These are phyloP conservation scores for Calamus simplicifolius DNA, from an alignment of 176 grass and related monocot genomes.

Conservation along the genomic window DNA sequence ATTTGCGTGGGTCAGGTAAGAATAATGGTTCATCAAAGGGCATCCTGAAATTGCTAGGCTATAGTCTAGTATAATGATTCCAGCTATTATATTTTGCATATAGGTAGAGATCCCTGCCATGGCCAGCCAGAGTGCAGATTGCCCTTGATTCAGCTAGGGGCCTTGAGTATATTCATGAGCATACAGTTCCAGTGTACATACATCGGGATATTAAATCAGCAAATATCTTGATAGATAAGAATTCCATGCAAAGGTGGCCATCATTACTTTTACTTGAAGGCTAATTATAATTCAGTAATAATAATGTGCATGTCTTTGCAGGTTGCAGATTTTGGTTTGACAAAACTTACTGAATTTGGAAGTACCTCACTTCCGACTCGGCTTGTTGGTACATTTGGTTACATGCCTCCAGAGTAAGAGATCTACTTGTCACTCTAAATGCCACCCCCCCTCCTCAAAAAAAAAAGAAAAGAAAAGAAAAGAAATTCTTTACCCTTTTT, in stretches of 20 bases:
- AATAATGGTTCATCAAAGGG: not conserved
- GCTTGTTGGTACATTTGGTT: constrained; percentile 96
- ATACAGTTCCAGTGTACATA: constrained; percentile 94
- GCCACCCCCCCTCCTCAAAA: not conserved
- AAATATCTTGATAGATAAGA: constrained; percentile 98
- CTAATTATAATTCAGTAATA: constrained; percentile 12
- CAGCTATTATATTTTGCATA: constrained; percentile 6
- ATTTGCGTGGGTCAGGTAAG: constrained; percentile 72
- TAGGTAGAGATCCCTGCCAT: constrained; percentile 64
- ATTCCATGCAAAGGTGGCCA: constrained; percentile 64
- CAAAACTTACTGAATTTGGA: constrained; percentile 86
- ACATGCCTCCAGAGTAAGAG: constrained; percentile 91
- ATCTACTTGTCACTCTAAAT: not conserved
- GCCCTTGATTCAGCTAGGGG: constrained; percentile 94
- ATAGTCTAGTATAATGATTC: not conserved
- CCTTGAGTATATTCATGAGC: constrained; percentile 97
- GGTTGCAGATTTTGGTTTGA: constrained; percentile 97
- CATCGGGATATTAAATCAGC: constrained; percentile 96
- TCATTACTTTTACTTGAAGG: not conserved
- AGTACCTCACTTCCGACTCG: constrained; percentile 48
- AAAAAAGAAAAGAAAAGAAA: not conserved
- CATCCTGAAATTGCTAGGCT: constrained; percentile 1
- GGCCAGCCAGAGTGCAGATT: constrained; percentile 76
- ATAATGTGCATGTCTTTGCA: constrained; percentile 14
- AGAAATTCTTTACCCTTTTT: no score